These are phyloP conservation scores for Pelargonium cotyledonis DNA, from an alignment of 441 rosid species.

Conservation along the genomic window DNA sequence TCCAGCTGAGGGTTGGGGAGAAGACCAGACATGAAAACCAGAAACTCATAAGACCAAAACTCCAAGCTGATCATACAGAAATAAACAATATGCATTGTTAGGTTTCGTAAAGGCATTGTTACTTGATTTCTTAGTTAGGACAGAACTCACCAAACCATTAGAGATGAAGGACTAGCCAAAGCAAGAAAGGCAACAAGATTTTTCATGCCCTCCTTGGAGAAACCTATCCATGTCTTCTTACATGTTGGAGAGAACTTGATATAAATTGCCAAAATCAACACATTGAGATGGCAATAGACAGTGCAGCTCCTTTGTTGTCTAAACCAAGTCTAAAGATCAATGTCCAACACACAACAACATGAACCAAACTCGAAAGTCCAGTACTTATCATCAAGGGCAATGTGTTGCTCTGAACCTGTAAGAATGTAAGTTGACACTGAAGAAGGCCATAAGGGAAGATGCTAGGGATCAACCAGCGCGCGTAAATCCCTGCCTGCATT, in stretches of 20 bases:
- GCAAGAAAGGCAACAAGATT: conserved; percentile 23
- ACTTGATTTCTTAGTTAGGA: neutral
- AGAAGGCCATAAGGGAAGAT: conserved; percentile 26
- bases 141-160: conserved; percentile 35
- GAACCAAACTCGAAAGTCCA: conserved; percentile 23
- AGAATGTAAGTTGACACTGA: conserved; percentile 32
- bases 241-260: conserved; percentile 28
- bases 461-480: conserved; percentile 36
- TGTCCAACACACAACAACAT: conserved; percentile 28
- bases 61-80: conserved; percentile 34
- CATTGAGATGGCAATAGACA: conserved; percentile 29
- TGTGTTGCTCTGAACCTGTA: conserved; percentile 28
- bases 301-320: conserved; percentile 38
- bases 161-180: conserved; percentile 36
- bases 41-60: conserved; percentile 47
- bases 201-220: conserved; percentile 26
- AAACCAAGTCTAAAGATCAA: conserved; percentile 24
- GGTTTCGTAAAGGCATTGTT: neutral
- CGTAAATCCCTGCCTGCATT: conserved; percentile 26
- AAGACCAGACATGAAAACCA: conserved; percentile 45
- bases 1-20: conserved; percentile 49
- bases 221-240: conserved; percentile 29
- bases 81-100: neutral
- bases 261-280: conserved; percentile 23
- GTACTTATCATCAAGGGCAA: conserved; percentile 25